Evolutionary conservation across 352 stramenopile species (phyloP).

Genomic region (Blastocystis sp.): DNA sequence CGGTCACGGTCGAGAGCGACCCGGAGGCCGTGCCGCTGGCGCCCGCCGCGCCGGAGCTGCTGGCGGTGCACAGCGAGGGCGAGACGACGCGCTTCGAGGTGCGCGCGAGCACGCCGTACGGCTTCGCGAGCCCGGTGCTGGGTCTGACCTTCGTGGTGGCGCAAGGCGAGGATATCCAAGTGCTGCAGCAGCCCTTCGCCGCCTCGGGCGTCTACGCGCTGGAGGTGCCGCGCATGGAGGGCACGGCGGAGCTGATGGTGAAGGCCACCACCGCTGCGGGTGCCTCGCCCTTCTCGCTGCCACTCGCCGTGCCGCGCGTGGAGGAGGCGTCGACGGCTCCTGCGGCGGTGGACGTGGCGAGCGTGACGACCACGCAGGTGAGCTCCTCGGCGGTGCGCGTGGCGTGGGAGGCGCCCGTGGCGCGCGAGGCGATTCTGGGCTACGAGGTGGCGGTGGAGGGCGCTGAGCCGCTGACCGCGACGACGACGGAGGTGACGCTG

Average conservation of each 20-base stretch:
- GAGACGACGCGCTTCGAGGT: slow-evolving; percentile 7
- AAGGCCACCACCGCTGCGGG: slow-evolving; percentile 20
- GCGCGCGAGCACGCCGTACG: not conserved
- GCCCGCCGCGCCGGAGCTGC: not conserved
- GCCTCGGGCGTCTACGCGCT: not conserved
- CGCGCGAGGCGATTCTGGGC: slow-evolving; percentile 9
- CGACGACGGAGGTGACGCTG: not conserved
- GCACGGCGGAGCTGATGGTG: not conserved
- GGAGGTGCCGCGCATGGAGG: not conserved
- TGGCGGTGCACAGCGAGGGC: not conserved
- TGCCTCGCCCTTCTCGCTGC: slow-evolving; percentile 16
- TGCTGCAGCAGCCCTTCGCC: not conserved
- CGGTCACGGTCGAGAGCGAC: too few species aligned
- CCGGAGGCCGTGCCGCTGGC: not conserved
- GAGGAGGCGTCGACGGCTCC: not conserved
- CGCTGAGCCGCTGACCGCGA: too few species aligned
- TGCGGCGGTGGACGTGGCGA: not conserved
- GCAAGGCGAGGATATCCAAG: not conserved
- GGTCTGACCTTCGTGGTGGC: slow-evolving; percentile 10
- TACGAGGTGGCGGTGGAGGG: not conserved
- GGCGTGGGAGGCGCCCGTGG: not conserved
- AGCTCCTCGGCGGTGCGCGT: not conserved
- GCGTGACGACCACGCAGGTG: not conserved
- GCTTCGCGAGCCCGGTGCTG: not conserved
- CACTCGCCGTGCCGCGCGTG: not conserved